Percentiles rank a stretch among this genome's conserved stretches.
These are phyloP conservation scores for Isabelozyma rhagii DNA, from an alignment of 805 yeast species.

Conservation along the genomic window DNA sequence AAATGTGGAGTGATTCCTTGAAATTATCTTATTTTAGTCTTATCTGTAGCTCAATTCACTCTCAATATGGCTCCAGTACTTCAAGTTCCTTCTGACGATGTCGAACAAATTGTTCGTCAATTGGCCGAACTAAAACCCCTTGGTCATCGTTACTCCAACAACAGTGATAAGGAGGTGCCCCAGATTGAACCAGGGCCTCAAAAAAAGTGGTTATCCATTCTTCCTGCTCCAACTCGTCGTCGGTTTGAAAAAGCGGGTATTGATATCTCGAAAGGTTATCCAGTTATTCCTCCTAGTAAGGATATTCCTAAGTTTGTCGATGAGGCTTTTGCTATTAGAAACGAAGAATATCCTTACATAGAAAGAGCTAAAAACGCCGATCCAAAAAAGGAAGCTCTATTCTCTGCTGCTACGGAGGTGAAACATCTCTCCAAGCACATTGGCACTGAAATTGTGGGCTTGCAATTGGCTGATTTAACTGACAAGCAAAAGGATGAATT, in stretches of 20 bases:
- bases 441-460: conserved; percentile 28
- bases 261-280: conserved; percentile 27
- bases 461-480: conserved; percentile 22
- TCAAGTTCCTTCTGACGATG: conserved; percentile 3
- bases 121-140: conserved; percentile 12
- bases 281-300: conserved; percentile 16
- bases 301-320: conserved; percentile 26
- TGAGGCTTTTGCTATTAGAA: conserved; percentile 23
- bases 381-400: conserved; percentile 26
- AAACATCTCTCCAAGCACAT: conserved; percentile 22
- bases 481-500: conserved; percentile 28
- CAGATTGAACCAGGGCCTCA: conserved; percentile 1
- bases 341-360: conserved; percentile 17
- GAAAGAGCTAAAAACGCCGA: conserved; percentile 29
- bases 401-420: conserved; percentile 26
- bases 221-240: conserved; percentile 18
- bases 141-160: conserved; percentile 4
- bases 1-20: no score
- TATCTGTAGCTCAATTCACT: no score
- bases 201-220: conserved; percentile 11
- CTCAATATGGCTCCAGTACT: background rate
- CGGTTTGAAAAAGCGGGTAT: conserved; percentile 21
- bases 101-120: conserved; percentile 11
- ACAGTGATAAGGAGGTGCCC: background rate
- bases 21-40: background rate